Conservation (phyloP, 1,284 basidiomycete genomes). For the Malassezia cuniculi region DNA sequence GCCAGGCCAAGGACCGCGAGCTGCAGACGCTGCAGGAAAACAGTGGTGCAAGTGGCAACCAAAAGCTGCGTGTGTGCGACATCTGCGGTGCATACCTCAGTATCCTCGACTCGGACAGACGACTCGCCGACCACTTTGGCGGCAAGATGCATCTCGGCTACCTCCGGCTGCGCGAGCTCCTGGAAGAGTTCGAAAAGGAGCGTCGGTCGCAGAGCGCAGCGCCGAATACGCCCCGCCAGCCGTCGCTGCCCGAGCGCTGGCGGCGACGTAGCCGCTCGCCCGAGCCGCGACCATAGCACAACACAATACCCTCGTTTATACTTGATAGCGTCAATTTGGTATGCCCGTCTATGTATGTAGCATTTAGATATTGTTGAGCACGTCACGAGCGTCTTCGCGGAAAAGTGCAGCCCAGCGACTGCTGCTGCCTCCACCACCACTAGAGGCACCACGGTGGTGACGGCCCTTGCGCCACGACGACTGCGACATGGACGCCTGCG, state of each 20-base stretch:
- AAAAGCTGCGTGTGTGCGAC: slow-evolving; percentile 97
- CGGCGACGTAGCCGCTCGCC: background rate
- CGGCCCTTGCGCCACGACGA: no score
- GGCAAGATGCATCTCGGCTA: slow-evolving; percentile 98
- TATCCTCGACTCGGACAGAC: slow-evolving; percentile 92
- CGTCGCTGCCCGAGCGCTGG: slow-evolving; percentile 1
- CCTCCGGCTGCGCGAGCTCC: slow-evolving; percentile 87
- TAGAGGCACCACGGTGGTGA: no score
- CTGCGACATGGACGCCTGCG: no score
- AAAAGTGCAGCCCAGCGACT: no score
- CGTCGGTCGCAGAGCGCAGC: slow-evolving; percentile 6
- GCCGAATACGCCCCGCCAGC: slow-evolving; percentile 2
- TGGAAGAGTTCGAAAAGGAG: slow-evolving; percentile 54
- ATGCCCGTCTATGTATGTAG: no score
- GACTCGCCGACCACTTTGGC: slow-evolving; percentile 97
- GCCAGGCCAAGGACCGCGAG: slow-evolving; percentile 90
- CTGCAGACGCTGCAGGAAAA: slow-evolving; percentile 93
- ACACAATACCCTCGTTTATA: no score
- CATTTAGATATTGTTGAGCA: no score
- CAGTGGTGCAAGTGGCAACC: slow-evolving; percentile 93
- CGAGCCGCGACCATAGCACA: no score
- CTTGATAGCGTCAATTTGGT: no score
- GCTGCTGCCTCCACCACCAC: no score
- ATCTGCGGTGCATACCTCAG: slow-evolving; percentile 97
- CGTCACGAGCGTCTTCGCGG: no score